phyloP scores from a whole-genome alignment of 495 filamentous ascomycete species.

The Lepraria neglecta region DNA sequence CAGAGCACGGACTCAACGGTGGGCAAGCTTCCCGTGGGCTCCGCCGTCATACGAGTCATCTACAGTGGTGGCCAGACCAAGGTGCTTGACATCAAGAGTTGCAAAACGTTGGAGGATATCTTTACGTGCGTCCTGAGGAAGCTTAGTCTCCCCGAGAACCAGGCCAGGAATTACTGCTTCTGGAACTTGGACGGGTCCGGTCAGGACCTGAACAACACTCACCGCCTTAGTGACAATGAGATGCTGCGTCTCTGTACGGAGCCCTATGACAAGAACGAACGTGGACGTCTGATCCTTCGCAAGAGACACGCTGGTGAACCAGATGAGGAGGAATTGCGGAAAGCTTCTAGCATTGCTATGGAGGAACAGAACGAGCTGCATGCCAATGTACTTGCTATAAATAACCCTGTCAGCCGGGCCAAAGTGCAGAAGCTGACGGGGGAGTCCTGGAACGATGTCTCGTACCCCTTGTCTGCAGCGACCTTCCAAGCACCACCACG shows the following conservation, averaged over 20 bases:
- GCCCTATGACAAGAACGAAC: conserved; percentile 51
- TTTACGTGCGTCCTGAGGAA: conserved; percentile 80
- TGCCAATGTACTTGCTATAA: conserved; percentile 54
- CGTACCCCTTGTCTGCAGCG: conserved; percentile 74
- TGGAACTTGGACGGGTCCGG: conserved; percentile 78
- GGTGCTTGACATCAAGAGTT: conserved; percentile 81
- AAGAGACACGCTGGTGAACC: conserved; percentile 85
- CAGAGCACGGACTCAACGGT: conserved; percentile 76
- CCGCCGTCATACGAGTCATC: conserved; percentile 83
- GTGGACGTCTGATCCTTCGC: conserved; percentile 81
- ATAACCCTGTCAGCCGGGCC: conserved; percentile 55
- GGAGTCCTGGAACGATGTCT: conserved; percentile 74
- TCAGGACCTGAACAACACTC: conserved; percentile 67
- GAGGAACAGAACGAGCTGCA: conserved; percentile 76
- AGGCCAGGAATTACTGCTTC: conserved; percentile 75
- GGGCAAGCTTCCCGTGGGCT: conserved; percentile 68
- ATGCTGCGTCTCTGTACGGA: conserved; percentile 79
- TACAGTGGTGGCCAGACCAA: conserved; percentile 85
- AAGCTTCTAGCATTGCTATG: conserved; percentile 73
- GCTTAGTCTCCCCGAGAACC: conserved; percentile 66
- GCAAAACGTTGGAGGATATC: conserved; percentile 84
- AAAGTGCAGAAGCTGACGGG: conserved; percentile 82
- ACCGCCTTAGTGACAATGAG: conserved; percentile 75
- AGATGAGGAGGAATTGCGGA: conserved; percentile 68
- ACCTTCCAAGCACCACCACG: conserved; percentile 42